Evolutionary conservation across 2,329 filamentous ascomycete genomes (phyloP).

Genomic region (Cercospora citrullina): DNA sequence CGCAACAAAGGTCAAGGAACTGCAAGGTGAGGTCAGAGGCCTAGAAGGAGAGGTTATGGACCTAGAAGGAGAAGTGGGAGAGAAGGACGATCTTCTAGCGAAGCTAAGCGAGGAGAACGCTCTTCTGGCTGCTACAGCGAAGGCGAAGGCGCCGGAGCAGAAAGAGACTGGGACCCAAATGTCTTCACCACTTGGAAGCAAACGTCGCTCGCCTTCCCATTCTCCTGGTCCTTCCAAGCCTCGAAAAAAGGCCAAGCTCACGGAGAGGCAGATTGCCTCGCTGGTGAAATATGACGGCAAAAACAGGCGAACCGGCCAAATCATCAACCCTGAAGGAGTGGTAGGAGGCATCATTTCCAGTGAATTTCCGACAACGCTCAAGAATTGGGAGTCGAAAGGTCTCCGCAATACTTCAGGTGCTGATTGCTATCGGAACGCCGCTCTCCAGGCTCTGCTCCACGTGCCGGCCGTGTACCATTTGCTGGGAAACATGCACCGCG

Average conservation of each 20-base stretch:
- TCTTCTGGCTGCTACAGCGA: neutral
- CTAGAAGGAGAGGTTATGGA: neutral
- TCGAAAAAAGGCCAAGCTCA: neutral
- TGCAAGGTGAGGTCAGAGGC: neutral
- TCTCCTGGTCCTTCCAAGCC: neutral
- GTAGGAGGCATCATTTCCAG: neutral
- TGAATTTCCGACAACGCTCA: neutral
- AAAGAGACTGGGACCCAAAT: neutral
- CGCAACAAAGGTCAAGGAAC: too few relatives aligned
- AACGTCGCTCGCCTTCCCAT: neutral
- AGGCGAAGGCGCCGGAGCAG: neutral
- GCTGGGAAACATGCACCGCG: slow-evolving; percentile 15
- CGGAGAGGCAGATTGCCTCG: neutral
- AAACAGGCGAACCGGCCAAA: neutral
- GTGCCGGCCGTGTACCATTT: slow-evolving; percentile 19
- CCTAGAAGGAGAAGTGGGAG: neutral
- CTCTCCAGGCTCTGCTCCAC: slow-evolving; percentile 23
- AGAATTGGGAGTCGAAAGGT: slow-evolving; percentile 16
- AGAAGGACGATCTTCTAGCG: neutral
- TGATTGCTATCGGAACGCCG: slow-evolving; percentile 20
- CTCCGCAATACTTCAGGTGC: slow-evolving; percentile 13
- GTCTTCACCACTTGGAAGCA: neutral
- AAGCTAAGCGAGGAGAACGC: neutral
- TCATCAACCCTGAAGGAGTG: slow-evolving; percentile 2
- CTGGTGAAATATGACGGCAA: neutral